A percentile compares a stretch with the other conserved stretches of the same genome.
Conservation (phyloP, 2,329 filamentous ascomycete genomes). For the Aspergillus costaricaensis region DNA sequence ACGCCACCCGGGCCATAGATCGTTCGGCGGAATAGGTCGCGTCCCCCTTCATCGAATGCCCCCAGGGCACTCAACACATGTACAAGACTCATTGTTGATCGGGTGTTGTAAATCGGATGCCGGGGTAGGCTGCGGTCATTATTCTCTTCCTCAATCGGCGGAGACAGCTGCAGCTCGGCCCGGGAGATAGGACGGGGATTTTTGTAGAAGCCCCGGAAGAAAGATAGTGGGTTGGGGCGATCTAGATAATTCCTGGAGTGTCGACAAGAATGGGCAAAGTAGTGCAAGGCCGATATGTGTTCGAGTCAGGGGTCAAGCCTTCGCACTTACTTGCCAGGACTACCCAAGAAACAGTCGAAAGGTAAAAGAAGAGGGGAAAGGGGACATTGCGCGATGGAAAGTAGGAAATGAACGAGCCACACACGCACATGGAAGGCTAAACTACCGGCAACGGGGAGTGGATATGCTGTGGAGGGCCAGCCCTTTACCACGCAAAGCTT, state of each 20-base stretch:
- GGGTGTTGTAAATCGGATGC: neutral
- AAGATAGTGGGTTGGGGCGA: neutral
- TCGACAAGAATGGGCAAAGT: neutral
- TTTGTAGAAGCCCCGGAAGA: neutral
- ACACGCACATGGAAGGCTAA: conserved; percentile 3
- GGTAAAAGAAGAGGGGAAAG: conserved; percentile 10
- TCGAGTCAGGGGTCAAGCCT: conserved; percentile 6
- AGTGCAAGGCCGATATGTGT: neutral
- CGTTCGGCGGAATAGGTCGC: conserved; percentile 26
- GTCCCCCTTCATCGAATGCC: conserved; percentile 15
- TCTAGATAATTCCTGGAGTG: neutral
- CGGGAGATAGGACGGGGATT: neutral
- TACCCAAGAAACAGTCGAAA: neutral
- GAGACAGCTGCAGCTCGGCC: neutral
- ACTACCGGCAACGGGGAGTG: conserved; percentile 3
- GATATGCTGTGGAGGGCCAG: conserved; percentile 1
- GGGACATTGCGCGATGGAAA: conserved; percentile 3
- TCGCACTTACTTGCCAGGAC: neutral
- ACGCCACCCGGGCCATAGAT: conserved; percentile 16
- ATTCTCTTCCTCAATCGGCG: conserved; percentile 10
- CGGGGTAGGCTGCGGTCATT: conserved; percentile 14
- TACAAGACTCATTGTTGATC: conserved; percentile 20
- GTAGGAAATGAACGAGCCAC: conserved; percentile 4
- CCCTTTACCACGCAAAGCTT: neutral
- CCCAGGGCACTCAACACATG: conserved; percentile 19